phyloP scores from a whole-genome alignment of 139 green algal genomes.

The Asterochloris erici region DNA sequence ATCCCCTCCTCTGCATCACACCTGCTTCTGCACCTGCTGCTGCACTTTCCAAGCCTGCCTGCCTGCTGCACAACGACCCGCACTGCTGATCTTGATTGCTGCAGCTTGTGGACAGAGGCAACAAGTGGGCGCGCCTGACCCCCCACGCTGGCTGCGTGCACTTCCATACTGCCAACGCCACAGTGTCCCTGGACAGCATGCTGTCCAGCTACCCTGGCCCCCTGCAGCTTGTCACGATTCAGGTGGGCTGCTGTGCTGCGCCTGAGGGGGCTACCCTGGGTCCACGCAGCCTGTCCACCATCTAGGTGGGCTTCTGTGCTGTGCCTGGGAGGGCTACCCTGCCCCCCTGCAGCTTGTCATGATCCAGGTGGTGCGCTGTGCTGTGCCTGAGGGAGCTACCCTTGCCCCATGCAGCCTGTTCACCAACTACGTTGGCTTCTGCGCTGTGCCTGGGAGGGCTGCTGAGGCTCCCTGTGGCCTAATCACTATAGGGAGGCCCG shows the following conservation, averaged over 20 bases:
- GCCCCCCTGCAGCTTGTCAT: not conserved
- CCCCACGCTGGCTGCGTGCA: constrained; percentile 38
- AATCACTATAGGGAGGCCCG: not conserved
- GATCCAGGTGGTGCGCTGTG: not conserved
- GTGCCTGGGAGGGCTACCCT: not conserved
- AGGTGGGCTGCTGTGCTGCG: not conserved
- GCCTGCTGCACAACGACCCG: not conserved
- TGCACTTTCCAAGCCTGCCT: not conserved
- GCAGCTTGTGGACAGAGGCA: constrained; percentile 73
- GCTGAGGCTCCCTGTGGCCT: too few species aligned
- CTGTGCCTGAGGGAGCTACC: not conserved
- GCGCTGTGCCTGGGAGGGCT: not conserved
- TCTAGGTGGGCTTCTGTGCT: not conserved
- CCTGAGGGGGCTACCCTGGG: not conserved
- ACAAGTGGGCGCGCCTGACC: constrained; percentile 59
- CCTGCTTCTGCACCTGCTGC: not conserved
- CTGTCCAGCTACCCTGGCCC: constrained; percentile 63
- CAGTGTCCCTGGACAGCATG: constrained; percentile 57
- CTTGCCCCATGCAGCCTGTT: not conserved
- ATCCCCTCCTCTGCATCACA: not conserved
- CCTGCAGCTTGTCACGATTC: constrained; percentile 44
- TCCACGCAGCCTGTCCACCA: not conserved
- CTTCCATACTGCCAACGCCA: constrained; percentile 80
- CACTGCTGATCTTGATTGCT: not conserved
- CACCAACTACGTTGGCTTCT: not conserved